phyloP scores from a whole-genome alignment of 2,329 filamentous ascomycete genomes.

The Arthrobotrys megalospora region DNA sequence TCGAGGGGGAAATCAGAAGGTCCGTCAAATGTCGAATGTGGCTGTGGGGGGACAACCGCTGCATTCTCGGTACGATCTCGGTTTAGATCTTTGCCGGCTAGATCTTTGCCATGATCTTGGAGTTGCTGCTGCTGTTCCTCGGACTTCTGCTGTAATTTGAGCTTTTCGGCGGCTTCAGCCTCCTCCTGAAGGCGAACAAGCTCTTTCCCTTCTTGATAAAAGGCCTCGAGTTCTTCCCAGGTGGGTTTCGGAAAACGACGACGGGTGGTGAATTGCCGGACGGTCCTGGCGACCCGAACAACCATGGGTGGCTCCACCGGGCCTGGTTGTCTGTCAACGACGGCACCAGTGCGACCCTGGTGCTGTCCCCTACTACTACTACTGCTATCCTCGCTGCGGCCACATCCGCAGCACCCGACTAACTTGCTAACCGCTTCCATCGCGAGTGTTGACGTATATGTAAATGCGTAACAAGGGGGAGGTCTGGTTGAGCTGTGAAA shows the following conservation, averaged over 20 bases:
- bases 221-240: conserved; percentile 46
- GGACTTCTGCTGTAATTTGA: conserved; percentile 11
- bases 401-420: conserved; percentile 58
- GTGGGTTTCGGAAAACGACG: conserved; percentile 53
- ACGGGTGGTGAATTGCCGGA: conserved; percentile 27
- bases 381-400: conserved; percentile 43
- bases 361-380: conserved; percentile 14
- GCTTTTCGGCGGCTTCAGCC: conserved; percentile 34
- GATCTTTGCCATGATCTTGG: not conserved
- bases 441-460: conserved; percentile 40
- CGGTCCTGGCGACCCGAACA: conserved; percentile 37
- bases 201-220: conserved; percentile 53
- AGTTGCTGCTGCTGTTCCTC: conserved; percentile 2
- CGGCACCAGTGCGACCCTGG: conserved; percentile 38
- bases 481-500: conserved; percentile 40
- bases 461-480: conserved; percentile 49
- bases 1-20: conserved; percentile 8
- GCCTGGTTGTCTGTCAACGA: conserved; percentile 41
- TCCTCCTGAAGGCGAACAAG: conserved; percentile 48
- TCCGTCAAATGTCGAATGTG: conserved; percentile 18
- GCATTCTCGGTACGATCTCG: not conserved
- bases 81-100: not conserved
- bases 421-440: conserved; percentile 56
- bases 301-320: conserved; percentile 37
- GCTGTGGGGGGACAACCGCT: not conserved